phyloP scores from a whole-genome alignment of 2,329 filamentous ascomycete species.

The Elsinoe necatrix region DNA sequence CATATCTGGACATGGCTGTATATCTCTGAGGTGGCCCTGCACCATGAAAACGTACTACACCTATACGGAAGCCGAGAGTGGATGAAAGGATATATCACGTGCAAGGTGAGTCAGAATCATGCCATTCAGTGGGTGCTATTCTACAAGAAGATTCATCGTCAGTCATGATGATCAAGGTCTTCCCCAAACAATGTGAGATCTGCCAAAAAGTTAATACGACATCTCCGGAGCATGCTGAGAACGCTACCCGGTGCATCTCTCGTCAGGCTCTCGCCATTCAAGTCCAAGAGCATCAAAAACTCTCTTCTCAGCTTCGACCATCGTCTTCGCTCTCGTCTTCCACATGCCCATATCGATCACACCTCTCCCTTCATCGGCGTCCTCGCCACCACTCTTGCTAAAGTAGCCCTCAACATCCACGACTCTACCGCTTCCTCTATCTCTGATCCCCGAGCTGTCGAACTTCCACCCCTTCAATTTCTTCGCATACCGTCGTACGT shows the following conservation, averaged over 20 bases:
- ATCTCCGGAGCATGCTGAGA: neutral
- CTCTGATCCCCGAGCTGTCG: constrained; percentile 77
- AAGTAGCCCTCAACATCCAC: constrained; percentile 70
- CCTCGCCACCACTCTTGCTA: constrained; percentile 49
- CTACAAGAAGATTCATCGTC: neutral
- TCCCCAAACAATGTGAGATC: neutral
- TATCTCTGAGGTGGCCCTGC: no score
- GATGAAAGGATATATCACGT: no score
- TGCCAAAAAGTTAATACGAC: neutral
- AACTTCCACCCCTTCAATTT: constrained; percentile 69
- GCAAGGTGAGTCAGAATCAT: neutral
- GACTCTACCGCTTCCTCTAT: constrained; percentile 58
- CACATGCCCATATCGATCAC: constrained; percentile 56
- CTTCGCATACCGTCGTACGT: constrained; percentile 73
- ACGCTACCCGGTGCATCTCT: constrained; percentile 38
- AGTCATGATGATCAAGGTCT: neutral
- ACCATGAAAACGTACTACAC: no score
- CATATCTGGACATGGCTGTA: no score
- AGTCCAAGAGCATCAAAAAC: constrained; percentile 73
- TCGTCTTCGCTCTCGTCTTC: constrained; percentile 39
- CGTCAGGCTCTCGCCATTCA: constrained; percentile 35
- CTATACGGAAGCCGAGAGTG: no score
- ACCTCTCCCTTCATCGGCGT: constrained; percentile 56
- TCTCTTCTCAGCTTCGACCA: constrained; percentile 66
- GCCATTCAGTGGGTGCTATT: neutral